Conservation (phyloP, 768 basidiomycete genomes). For the Hygrophorus russula region DNA sequence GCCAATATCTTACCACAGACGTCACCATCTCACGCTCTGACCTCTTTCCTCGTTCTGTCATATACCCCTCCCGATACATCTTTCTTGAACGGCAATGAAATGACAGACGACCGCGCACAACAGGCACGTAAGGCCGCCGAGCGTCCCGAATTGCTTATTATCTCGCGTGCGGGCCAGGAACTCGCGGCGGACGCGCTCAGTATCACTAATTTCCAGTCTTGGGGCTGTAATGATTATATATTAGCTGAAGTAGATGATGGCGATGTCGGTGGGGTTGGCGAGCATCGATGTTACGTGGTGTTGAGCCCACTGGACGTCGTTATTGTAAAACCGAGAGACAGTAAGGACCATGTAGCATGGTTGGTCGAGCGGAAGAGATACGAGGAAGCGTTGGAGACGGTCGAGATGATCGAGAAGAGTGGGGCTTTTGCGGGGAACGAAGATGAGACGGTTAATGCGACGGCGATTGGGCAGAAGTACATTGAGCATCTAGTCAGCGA, state of each 20-base stretch:
- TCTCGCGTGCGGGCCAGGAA: slow-evolving; percentile 84
- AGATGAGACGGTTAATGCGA: slow-evolving; percentile 35
- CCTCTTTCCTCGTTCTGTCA: slow-evolving; percentile 79
- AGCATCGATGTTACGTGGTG: slow-evolving; percentile 62
- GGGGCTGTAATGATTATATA: slow-evolving; percentile 88
- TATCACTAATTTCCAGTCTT: slow-evolving; percentile 67
- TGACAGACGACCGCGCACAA: slow-evolving; percentile 56
- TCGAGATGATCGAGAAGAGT: slow-evolving; percentile 52
- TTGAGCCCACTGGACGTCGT: slow-evolving; percentile 82
- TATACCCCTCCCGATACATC: slow-evolving; percentile 75
- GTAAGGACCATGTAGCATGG: slow-evolving; percentile 86
- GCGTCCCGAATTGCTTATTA: slow-evolving; percentile 89
- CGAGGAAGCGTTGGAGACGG: slow-evolving; percentile 78
- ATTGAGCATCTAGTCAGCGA: slow-evolving; percentile 76
- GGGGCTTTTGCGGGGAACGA: slow-evolving; percentile 15
- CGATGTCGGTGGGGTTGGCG: slow-evolving; percentile 17
- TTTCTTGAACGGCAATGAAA: slow-evolving; percentile 42
- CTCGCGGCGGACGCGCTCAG: slow-evolving; percentile 74
- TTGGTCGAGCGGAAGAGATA: slow-evolving; percentile 77
- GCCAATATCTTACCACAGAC: slow-evolving; percentile 10
- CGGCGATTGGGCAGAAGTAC: slow-evolving; percentile 76
- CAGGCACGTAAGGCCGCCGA: slow-evolving; percentile 80
- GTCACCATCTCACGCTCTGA: slow-evolving; percentile 24
- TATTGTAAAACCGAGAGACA: slow-evolving; percentile 78
- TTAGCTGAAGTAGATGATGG: slow-evolving; percentile 41